Evolutionary conservation across 768 basidiomycete genomes (phyloP), one percentile per base, ranked within the genome.

Genomic region (Solioccasus polychromus): DNA sequence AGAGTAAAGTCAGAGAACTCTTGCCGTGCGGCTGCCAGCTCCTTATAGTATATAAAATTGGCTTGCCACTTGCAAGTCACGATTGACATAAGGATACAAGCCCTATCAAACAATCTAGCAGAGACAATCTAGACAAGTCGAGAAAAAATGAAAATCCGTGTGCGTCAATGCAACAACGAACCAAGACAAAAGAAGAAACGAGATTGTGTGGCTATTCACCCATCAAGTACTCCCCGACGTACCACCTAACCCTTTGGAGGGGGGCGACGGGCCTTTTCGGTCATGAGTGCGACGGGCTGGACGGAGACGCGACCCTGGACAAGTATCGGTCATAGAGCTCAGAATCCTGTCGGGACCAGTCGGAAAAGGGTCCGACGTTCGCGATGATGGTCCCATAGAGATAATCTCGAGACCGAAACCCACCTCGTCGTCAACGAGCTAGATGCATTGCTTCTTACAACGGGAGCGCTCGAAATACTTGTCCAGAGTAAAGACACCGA

Each of bases 371-470:
- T 26, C 34, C 35, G 28, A 51, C 38, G 49, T 42, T 39, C 35
- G 42, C 29, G 26, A 40, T 18, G 29, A 36, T 40, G 23, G 51
- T 40, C 42, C 51, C 59, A 25, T 57, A 49, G 44, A 39, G 28
- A 28, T 29, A 29, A 44, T n/a, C 41, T 37, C 31, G 17, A 35
- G 41, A 44, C 19, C 19, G 18, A 17, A 17, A 38, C 67, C 60
- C 44, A 68, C 69, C 67, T 71, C 70, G 40, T 70, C 63, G 44
- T 66, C 68, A 52, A 35, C 60, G 34, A 71, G 69, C 34, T 59
- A 68, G 37, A 64, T 67, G 55, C 58, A 57, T 39, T 64, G 55
- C 58, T 63, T 62, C 57, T 59, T 58, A 50, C 58, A 44, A 50
- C 64, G 62, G n/a, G 60, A 60, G 39, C 65, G 60, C 55, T 65